phyloP scores from a whole-genome alignment of 108 stramenopile species.

The Discostella stelligeroides region DNA sequence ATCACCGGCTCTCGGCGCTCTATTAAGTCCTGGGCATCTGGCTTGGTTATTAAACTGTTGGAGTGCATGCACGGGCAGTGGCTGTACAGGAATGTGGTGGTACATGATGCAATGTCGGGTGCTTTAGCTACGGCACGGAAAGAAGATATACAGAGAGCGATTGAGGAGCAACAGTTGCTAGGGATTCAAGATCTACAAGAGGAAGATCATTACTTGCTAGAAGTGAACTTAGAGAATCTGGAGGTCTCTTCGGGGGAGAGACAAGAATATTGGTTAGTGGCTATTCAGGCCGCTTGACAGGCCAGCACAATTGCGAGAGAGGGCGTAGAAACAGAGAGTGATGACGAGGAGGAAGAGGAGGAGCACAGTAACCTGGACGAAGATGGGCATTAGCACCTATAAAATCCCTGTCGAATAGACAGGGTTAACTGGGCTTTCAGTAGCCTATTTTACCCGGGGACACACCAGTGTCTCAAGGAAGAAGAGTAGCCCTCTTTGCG shows the following conservation, averaged over 20 bases:
- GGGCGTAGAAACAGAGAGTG: too few species aligned
- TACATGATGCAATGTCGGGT: slow-evolving; percentile 1
- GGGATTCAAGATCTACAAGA: slow-evolving; percentile 3
- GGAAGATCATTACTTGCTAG: slow-evolving; percentile 6
- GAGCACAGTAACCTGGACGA: too few species aligned
- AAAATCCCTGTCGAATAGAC: too few species aligned
- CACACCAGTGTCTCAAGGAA: background rate
- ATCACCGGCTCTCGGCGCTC: too few species aligned
- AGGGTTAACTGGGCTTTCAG: too few species aligned
- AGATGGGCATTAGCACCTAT: too few species aligned
- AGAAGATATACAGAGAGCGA: background rate
- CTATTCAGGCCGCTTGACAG: background rate
- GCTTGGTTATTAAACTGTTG: background rate
- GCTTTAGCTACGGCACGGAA: background rate
- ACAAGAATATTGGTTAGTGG: background rate
- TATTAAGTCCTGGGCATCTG: background rate
- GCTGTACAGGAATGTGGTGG: background rate
- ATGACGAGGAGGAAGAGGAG: too few species aligned
- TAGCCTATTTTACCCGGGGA: too few species aligned
- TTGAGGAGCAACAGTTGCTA: background rate
- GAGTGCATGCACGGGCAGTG: background rate
- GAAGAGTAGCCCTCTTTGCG: background rate
- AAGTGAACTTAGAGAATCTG: background rate
- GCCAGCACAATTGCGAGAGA: background rate
- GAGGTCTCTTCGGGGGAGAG: background rate